Conservation (phyloP, 1,284 basidiomycete genomes). For the Cryptococcus floricola region DNA sequence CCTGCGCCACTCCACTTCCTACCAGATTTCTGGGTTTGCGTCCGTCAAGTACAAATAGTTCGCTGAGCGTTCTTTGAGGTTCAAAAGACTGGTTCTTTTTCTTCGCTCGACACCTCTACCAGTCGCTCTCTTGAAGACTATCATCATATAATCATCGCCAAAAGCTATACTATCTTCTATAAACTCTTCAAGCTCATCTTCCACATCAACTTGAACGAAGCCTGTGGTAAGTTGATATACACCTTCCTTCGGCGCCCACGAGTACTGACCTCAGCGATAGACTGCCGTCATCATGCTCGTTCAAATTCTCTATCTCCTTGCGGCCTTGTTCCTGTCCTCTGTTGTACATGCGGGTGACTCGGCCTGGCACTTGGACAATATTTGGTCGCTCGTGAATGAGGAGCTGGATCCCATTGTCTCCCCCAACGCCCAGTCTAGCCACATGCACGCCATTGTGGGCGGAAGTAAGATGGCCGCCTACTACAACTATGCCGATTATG, state of each 20-base stretch:
- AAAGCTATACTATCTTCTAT: no score
- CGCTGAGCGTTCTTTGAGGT: no score
- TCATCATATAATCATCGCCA: no score
- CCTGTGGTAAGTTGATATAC: no score
- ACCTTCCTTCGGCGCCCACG: neutral
- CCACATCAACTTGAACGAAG: no score
- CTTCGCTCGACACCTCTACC: no score
- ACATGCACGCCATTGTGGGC: slow-evolving; percentile 26
- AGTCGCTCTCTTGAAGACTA: no score
- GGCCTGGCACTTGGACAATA: slow-evolving; percentile 17
- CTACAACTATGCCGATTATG: slow-evolving; percentile 25
- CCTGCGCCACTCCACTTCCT: no score
- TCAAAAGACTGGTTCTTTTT: no score
- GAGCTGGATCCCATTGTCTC: slow-evolving; percentile 21
- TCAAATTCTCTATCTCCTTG: neutral
- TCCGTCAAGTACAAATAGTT: no score
- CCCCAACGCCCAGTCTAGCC: slow-evolving; percentile 12
- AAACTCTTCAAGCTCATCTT: no score
- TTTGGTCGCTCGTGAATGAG: slow-evolving; percentile 16
- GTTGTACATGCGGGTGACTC: neutral
- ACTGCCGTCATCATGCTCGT: neutral
- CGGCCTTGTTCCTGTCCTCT: neutral
- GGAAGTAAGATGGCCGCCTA: slow-evolving; percentile 24
- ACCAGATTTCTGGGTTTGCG: no score
- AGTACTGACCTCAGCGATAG: neutral